Base-by-base conservation (phyloP, 352 stramenopile genomes). In the Pythium insidiosum region DNA sequence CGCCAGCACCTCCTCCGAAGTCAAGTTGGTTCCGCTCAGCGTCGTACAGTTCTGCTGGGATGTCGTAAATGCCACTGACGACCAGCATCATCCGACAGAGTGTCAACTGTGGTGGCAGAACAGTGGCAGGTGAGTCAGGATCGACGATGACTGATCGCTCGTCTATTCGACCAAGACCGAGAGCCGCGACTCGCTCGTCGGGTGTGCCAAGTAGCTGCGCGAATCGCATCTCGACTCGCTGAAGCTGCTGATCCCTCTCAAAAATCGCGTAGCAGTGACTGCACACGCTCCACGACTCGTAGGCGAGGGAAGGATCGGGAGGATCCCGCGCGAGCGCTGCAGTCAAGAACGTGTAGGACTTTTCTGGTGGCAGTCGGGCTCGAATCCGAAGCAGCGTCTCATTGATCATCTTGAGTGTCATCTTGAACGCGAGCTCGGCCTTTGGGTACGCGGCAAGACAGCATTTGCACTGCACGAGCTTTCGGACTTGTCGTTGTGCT, bases 361-460 rank as follows among this genome's bases (percentile, higher is more conserved):
- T 83, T 19, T 84, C 72, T 0, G 67, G 62, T 5, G 65, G 45
- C 7, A 81, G 45, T 1, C 76, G 72, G 20, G 75, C 66, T 2
- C 69, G 70, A 34, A 92, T 70, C 7, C 79, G 68, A 9, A 78
- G 35, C 0, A 89, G 70, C 64, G 77, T 92, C 37, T 92, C 79
- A 45, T 73, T 80, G 36, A 92, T 89, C 79, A 92, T 92, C 47
- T 88, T 88, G 39, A 87, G 54, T 23, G 79, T 92, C 79, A 92
- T 92, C 43, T 89, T 92, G 71, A 84, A 92, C 12, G 74, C 69
- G 6, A 92, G 56, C 43, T 92, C 79, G n/a, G 48, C 59, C 30
- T 76, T 85, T 1, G 72, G 71, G 50, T 92, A 86, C 23, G 68
- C 62, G 10, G 73, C 73, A 15, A 83, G 58, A 45, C 79, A 92